These are phyloP conservation scores for Sarocladiaceae sp. DNA, from an alignment of 2,329 filamentous ascomycete genomes.

Conservation along the genomic window DNA sequence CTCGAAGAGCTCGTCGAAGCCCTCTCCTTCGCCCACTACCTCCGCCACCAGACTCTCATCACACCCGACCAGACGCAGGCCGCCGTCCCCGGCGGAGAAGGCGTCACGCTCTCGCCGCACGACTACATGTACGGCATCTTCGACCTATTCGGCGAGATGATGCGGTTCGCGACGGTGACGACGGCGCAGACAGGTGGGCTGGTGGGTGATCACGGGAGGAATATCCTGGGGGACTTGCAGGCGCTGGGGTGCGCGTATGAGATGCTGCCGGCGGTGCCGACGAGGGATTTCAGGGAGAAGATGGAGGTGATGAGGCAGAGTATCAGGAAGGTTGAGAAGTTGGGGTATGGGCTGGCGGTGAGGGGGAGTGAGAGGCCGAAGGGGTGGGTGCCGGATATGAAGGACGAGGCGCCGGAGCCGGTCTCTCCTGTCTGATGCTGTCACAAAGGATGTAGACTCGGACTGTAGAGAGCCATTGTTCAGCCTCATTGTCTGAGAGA, in stretches of 20 bases:
- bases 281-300: constrained; percentile 65
- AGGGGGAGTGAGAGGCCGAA: constrained; percentile 82
- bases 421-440: constrained; percentile 18
- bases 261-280: constrained; percentile 55
- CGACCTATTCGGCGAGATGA: constrained; percentile 91
- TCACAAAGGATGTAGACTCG: too few species aligned
- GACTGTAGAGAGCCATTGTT: too few species aligned
- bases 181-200: constrained; percentile 66
- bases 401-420: constrained; percentile 26
- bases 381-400: constrained; percentile 83
- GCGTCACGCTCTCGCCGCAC: constrained; percentile 62
- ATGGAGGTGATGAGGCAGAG: constrained; percentile 79
- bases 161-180: constrained; percentile 88
- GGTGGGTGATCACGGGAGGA: constrained; percentile 34
- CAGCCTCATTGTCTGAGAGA: too few species aligned
- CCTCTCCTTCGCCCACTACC: constrained; percentile 80
- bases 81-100: constrained; percentile 38
- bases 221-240: constrained; percentile 76
- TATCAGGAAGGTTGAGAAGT: constrained; percentile 88
- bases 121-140: constrained; percentile 91
- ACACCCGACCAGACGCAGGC: constrained; percentile 53
- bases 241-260: constrained; percentile 72
- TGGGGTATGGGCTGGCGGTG: constrained; percentile 82
- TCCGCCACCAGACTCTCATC: constrained; percentile 70
- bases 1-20: constrained; percentile 95